Evolutionary conservation across 768 basidiomycete species (phyloP).

Genomic region (Mycena rosella): DNA sequence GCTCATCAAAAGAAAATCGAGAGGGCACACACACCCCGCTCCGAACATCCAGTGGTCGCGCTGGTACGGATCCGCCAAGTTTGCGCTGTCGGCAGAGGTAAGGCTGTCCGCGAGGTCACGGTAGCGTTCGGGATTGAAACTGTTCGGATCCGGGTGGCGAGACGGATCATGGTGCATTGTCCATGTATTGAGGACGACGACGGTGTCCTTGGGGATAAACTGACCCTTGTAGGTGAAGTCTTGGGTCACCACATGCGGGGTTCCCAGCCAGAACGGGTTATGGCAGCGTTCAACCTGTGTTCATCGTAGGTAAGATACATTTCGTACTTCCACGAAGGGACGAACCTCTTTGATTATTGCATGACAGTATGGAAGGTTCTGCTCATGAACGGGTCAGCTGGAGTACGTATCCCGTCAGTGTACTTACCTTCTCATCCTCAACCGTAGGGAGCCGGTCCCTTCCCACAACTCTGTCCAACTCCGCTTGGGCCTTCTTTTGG

Average conservation of each 20-base stretch:
- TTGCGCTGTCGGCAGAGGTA: slow-evolving; percentile 45
- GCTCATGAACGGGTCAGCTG: too few relatives aligned
- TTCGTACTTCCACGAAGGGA: not conserved
- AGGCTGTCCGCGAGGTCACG: slow-evolving; percentile 47
- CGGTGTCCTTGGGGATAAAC: slow-evolving; percentile 45
- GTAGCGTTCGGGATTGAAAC: slow-evolving; percentile 52
- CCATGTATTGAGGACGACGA: slow-evolving; percentile 46
- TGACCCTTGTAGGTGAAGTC: slow-evolving; percentile 49
- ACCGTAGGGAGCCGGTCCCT: slow-evolving; percentile 33
- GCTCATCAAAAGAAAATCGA: too few relatives aligned
- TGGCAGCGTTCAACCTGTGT: slow-evolving; percentile 39
- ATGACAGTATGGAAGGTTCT: not conserved
- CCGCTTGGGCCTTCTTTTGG: slow-evolving; percentile 33
- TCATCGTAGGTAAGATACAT: too few relatives aligned
- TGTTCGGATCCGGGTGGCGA: slow-evolving; percentile 49
- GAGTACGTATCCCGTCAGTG: too few relatives aligned
- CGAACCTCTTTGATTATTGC: slow-evolving; percentile 28
- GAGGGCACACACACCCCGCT: slow-evolving; percentile 53
- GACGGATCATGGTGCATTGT: slow-evolving; percentile 42
- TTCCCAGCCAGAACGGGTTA: slow-evolving; percentile 43
- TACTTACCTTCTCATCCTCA: slow-evolving; percentile 45
- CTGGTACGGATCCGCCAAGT: slow-evolving; percentile 44
- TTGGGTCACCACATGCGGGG: slow-evolving; percentile 44
- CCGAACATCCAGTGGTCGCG: slow-evolving; percentile 56
- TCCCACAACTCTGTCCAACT: slow-evolving; percentile 30